These are phyloP conservation scores for Aspergillus neoniger DNA, from an alignment of 2,329 filamentous ascomycete species.

Conservation along the genomic window DNA sequence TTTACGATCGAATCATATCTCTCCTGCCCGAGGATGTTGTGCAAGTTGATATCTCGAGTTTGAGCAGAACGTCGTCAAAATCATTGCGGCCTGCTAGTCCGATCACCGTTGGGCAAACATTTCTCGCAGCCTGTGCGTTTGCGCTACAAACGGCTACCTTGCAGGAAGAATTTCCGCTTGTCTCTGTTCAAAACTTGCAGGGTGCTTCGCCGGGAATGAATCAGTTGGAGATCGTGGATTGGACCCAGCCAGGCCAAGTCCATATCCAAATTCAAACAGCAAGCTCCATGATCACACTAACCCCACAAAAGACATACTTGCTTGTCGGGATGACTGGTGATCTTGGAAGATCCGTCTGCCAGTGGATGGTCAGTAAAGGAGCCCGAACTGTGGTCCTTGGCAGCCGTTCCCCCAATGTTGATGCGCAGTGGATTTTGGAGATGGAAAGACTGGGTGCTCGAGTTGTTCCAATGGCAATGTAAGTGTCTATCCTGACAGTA, in stretches of 20 bases:
- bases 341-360: slow-evolving; percentile 1
- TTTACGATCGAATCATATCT: background rate
- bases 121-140: background rate
- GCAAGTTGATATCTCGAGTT: background rate
- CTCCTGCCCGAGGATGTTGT: background rate
- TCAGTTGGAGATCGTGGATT: background rate
- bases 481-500: background rate
- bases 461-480: background rate
- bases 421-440: slow-evolving; percentile 3
- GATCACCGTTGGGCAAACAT: background rate
- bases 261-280: background rate
- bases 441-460: slow-evolving; percentile 5
- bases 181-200: background rate
- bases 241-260: background rate
- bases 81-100: background rate
- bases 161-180: background rate
- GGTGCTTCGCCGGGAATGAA: background rate
- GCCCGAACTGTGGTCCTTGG: slow-evolving; percentile 1
- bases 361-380: slow-evolving; percentile 7
- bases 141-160: background rate
- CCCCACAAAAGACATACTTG: slow-evolving; percentile 1
- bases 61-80: background rate
- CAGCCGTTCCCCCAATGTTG: slow-evolving; percentile 1
- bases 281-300: background rate
- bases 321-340: slow-evolving; percentile 5